Evolutionary conservation across 805 yeast species (phyloP), one percentile per base, ranked within the genome.

Genomic region (Wickerhamiella vanderwaltii): DNA sequence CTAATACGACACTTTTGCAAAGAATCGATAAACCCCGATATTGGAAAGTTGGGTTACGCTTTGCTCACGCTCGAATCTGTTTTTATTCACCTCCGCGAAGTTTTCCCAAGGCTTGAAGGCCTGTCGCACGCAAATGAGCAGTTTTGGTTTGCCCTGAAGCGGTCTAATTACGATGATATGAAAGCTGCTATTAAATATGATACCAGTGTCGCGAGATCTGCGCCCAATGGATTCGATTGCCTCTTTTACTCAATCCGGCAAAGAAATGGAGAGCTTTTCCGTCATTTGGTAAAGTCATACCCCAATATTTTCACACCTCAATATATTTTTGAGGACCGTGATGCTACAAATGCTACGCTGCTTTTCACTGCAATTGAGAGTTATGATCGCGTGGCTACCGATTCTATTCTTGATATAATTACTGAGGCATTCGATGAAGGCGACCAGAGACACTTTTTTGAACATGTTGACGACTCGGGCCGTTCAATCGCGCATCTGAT

Each of bases 21-120:
- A 20, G 37, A 39, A 2, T 58, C 59, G 28, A 61, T 59, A n/a
- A 66, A 66, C 29, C 52, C 65, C 6, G 72, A 67, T 31, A 54
- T 65, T 3, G 95, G 95, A 0, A 64, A 72, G 18, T 57, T 72
- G 23, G 93, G 83, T 9, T 88, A 88, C 56, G 77, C 86, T 1
- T 49, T 85, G 11, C 79, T 94, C 34, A 84, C 94, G 5, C 64
- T 86, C 33, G 94, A 86, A 51, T 94, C 86, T 0, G 93, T 83
- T 0, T 53, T 84, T 6, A 73, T 63, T 43, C 88, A 79, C 52
- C 63, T 85, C n/a, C 60, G 60, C 25, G 60, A 67, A 9, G 69
- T 68, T 35, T 35, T 61, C 6, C 59, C 60, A 1, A 54, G 58
- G 3, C 57, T 79, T 37, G 52, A 60, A 3, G 45, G 51, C 1